Evolutionary conservation across 305 asterid genomes (phyloP).

Genomic region (Solanum hybrid): DNA sequence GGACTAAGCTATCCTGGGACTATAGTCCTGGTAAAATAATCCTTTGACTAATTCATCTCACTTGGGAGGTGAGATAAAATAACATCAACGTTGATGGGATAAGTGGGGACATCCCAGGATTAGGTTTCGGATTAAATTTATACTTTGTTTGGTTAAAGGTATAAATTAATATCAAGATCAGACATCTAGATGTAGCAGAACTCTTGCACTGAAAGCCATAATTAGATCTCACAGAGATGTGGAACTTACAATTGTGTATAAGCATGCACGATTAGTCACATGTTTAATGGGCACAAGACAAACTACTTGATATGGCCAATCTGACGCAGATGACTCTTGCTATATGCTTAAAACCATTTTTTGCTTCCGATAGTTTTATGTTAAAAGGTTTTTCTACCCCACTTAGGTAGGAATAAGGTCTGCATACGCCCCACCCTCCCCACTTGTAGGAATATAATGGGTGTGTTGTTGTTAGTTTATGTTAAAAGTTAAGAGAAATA

Average conservation of each 20-base stretch:
- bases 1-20: background rate
- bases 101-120: background rate
- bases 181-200: background rate
- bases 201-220: background rate
- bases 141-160: background rate
- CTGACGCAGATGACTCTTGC: background rate
- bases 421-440: background rate
- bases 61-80: background rate
- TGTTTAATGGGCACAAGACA: background rate
- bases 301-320: background rate
- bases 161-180: background rate
- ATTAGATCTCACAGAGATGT: background rate
- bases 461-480: background rate
- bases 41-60: background rate
- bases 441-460: background rate
- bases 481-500: background rate
- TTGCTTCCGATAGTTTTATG: background rate
- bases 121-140: background rate
- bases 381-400: background rate
- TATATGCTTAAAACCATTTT: background rate
- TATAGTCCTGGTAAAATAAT: background rate
- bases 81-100: background rate
- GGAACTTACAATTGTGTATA: background rate
- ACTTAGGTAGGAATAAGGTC: background rate
- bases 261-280: background rate